Evolutionary conservation across 495 filamentous ascomycete genomes (phyloP).

Genomic region (Neurospora sp.): DNA sequence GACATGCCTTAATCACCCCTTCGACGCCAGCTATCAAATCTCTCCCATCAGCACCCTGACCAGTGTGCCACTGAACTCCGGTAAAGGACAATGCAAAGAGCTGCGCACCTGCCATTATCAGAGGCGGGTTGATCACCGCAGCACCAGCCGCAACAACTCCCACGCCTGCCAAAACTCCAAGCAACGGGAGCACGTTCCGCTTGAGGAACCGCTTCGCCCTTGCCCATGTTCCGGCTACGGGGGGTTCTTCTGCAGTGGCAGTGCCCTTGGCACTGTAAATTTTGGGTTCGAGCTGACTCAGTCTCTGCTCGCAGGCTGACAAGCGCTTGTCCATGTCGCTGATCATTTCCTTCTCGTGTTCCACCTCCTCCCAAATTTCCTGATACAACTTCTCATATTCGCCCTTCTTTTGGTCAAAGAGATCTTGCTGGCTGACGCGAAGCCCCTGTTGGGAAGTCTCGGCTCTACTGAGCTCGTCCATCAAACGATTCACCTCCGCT

Average conservation of each 20-base stretch:
- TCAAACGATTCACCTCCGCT: background rate
- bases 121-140: background rate
- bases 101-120: background rate
- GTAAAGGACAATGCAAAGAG: background rate
- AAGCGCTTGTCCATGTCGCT: background rate
- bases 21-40: background rate
- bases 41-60: background rate
- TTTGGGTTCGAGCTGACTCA: background rate
- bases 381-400: background rate
- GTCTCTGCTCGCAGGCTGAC: background rate
- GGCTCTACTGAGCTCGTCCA: background rate
- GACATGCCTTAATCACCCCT: background rate
- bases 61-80: background rate
- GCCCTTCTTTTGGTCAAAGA: background rate
- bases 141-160: background rate
- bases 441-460: background rate
- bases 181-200: background rate
- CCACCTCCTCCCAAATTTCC: background rate
- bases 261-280: background rate
- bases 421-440: background rate
- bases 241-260: background rate
- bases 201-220: background rate
- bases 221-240: background rate
- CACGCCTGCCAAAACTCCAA: background rate
- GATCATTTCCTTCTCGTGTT: background rate